Evolutionary conservation across 768 basidiomycete genomes (phyloP).

Genomic region (Agaricus subrufescens): DNA sequence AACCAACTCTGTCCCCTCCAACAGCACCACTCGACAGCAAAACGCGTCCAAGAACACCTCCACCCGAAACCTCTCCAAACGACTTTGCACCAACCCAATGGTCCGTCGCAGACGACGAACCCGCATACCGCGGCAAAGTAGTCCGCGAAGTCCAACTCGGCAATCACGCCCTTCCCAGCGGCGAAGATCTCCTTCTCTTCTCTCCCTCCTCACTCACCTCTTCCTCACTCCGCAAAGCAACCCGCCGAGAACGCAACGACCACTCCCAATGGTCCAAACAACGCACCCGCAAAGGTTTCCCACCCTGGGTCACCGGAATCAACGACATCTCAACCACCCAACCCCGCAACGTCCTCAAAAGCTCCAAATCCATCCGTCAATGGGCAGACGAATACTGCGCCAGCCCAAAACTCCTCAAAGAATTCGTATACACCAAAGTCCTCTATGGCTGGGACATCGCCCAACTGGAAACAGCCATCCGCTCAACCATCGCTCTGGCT

Average conservation of each 20-base stretch:
- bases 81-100: slow-evolving; percentile 42
- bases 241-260: slow-evolving; percentile 34
- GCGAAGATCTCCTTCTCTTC: not conserved
- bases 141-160: slow-evolving; percentile 45
- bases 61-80: slow-evolving; percentile 2
- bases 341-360: slow-evolving; percentile 32
- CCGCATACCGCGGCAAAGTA: slow-evolving; percentile 63
- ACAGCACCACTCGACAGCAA: not conserved
- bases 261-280: slow-evolving; percentile 42
- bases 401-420: slow-evolving; percentile 67
- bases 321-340: slow-evolving; percentile 1
- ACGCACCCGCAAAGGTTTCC: slow-evolving; percentile 42
- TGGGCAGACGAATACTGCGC: slow-evolving; percentile 86
- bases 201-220: not conserved
- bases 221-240: slow-evolving; percentile 28
- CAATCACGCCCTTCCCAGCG: not conserved
- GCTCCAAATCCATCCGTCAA: slow-evolving; percentile 58
- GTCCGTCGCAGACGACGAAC: slow-evolving; percentile 58
- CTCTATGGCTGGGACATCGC: slow-evolving; percentile 46
- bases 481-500: slow-evolving; percentile 37
- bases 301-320: slow-evolving; percentile 33
- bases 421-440: slow-evolving; percentile 71
- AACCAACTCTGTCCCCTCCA: not conserved
- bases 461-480: slow-evolving; percentile 32
- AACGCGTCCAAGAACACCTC: not conserved